phyloP scores from a whole-genome alignment of 495 filamentous ascomycete species.

The Staphylotrichum tortipilum region DNA sequence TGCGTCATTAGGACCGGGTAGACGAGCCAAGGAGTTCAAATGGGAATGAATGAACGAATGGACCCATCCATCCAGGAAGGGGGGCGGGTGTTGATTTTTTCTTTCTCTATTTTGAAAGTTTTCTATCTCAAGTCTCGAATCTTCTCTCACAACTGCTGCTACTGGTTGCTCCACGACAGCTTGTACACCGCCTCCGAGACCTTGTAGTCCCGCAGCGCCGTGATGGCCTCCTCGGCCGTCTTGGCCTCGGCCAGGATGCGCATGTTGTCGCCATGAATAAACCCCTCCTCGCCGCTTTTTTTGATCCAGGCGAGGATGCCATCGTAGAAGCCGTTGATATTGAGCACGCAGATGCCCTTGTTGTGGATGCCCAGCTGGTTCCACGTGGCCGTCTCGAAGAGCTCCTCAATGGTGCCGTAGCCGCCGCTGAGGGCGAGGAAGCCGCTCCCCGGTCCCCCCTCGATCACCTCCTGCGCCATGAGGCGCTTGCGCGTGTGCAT shows the following conservation, averaged over 20 bases:
- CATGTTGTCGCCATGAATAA: slow-evolving; percentile 58
- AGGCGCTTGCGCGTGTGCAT: slow-evolving; percentile 93
- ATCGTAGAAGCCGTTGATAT: slow-evolving; percentile 87
- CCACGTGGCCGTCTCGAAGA: slow-evolving; percentile 96
- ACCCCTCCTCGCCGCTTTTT: slow-evolving; percentile 67
- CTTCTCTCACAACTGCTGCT: slow-evolving; percentile 6
- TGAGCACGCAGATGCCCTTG: slow-evolving; percentile 69
- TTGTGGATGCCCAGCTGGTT: slow-evolving; percentile 94
- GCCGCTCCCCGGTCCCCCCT: slow-evolving; percentile 72
- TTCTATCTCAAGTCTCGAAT: not conserved
- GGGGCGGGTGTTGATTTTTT: too few species aligned
- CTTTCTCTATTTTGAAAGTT: not conserved
- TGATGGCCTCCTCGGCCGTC: slow-evolving; percentile 61
- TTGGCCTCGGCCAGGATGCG: slow-evolving; percentile 71
- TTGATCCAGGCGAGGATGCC: slow-evolving; percentile 75
- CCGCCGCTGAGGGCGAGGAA: slow-evolving; percentile 88
- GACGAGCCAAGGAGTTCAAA: too few species aligned
- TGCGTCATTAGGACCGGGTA: not conserved
- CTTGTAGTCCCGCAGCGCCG: slow-evolving; percentile 63
- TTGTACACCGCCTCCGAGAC: slow-evolving; percentile 63
- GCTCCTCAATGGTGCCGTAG: slow-evolving; percentile 91
- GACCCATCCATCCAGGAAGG: too few species aligned
- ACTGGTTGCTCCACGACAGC: slow-evolving; percentile 72
- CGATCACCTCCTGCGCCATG: slow-evolving; percentile 81
- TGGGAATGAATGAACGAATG: not conserved